phyloP scores from a whole-genome alignment of 306 rosid genomes.

The barrel medic (Medicago truncatula) region DNA sequence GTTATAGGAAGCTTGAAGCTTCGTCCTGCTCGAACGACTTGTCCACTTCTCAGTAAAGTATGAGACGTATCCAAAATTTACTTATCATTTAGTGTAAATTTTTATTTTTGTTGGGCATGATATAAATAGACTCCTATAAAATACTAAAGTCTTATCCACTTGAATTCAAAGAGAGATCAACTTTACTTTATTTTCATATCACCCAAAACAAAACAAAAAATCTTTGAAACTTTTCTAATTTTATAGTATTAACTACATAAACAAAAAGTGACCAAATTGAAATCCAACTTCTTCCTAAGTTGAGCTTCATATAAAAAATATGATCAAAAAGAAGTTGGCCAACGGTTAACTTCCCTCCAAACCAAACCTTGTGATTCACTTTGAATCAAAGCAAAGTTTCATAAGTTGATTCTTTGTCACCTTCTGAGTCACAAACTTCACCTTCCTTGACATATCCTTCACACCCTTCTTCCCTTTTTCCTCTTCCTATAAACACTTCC shows the following conservation, averaged over 20 bases:
- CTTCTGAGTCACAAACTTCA: conserved; percentile 79
- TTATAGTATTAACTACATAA: conserved; percentile 21
- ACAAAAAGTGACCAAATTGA: conserved; percentile 45
- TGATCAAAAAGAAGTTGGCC: conserved; percentile 74
- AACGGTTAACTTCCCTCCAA: conserved; percentile 85
- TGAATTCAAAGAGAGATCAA: conserved; percentile 40
- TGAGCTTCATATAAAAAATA: conserved; percentile 57
- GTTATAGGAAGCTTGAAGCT: no score
- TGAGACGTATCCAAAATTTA: no score
- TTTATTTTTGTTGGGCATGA: conserved; percentile 7
- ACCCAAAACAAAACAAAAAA: neutral
- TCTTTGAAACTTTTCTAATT: conserved; percentile 31
- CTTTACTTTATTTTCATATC: conserved; percentile 21
- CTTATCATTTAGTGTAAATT: neutral
- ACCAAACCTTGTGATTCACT: conserved; percentile 75
- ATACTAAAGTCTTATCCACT: conserved; percentile 48
- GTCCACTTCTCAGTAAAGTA: no score
- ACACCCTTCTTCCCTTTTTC: conserved; percentile 48
- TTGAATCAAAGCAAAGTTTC: conserved; percentile 73
- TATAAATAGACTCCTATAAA: conserved; percentile 8
- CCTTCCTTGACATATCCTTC: conserved; percentile 66
- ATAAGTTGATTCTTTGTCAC: conserved; percentile 79
- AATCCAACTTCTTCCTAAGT: conserved; percentile 54
- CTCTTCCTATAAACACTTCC: conserved; percentile 51
- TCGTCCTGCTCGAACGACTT: no score